Percentiles rank a stretch among this genome's conserved stretches.
These are phyloP conservation scores for Stachybotrys echinatus DNA, from an alignment of 2,329 filamentous ascomycete species.

Conservation along the genomic window DNA sequence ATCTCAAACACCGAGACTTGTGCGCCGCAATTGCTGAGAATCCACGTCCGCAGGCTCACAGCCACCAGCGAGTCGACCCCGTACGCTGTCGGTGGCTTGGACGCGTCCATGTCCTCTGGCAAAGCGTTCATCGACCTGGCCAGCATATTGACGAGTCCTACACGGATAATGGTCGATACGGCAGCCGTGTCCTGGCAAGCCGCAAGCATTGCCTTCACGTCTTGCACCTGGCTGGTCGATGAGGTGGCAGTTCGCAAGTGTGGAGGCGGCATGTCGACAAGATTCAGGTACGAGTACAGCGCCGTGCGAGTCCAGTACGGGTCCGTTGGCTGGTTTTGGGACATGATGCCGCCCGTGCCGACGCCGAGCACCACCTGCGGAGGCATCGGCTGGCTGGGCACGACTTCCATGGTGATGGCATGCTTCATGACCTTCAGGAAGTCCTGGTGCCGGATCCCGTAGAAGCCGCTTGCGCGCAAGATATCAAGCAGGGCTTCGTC, in stretches of 20 bases:
- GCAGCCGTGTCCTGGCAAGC: slow-evolving; percentile 18
- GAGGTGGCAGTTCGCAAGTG: slow-evolving; percentile 15
- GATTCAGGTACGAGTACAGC: slow-evolving; percentile 42
- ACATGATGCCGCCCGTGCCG: slow-evolving; percentile 48
- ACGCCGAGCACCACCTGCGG: slow-evolving; percentile 46
- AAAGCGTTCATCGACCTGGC: slow-evolving; percentile 40
- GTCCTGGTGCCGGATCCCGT: slow-evolving; percentile 46
- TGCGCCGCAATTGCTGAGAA: slow-evolving; percentile 36
- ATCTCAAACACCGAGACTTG: slow-evolving; percentile 44
- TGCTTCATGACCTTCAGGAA: slow-evolving; percentile 41
- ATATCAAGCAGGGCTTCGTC: slow-evolving; percentile 40
- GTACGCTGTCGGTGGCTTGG: slow-evolving; percentile 35
- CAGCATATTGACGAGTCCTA: slow-evolving; percentile 33
- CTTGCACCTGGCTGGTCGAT: slow-evolving; percentile 10
- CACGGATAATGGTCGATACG: slow-evolving; percentile 27
- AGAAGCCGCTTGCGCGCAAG: slow-evolving; percentile 47
- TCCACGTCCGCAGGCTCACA: slow-evolving; percentile 47
- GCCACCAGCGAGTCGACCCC: slow-evolving; percentile 49
- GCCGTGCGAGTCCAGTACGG: slow-evolving; percentile 49
- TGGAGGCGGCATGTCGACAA: slow-evolving; percentile 37
- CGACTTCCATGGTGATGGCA: slow-evolving; percentile 35
- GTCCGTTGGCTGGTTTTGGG: slow-evolving; percentile 45
- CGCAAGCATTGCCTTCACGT: slow-evolving; percentile 27
- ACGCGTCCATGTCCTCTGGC: slow-evolving; percentile 37
- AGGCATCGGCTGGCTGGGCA: slow-evolving; percentile 25